Percentiles rank a stretch among this genome's conserved stretches.
Evolutionary conservation across 257 asterid species (phyloP).

Genomic region (Forsythia suspensa): DNA sequence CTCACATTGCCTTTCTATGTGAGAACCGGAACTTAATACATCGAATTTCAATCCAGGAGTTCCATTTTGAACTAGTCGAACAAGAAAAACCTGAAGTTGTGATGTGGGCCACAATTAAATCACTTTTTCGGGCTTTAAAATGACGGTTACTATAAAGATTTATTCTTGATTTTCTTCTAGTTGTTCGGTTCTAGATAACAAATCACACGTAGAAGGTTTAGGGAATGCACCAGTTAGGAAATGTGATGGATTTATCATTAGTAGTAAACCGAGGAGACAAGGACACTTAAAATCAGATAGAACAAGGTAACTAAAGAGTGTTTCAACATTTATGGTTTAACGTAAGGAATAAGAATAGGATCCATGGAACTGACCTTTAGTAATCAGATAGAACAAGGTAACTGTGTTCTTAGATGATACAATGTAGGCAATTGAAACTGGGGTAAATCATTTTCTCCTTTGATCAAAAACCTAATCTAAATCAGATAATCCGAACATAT

Average conservation of each 20-base stretch:
- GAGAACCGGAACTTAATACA: too few species aligned
- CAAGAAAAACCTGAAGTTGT: too few species aligned
- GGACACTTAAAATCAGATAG: neutral
- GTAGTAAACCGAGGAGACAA: neutral
- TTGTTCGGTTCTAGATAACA: neutral
- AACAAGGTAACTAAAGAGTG: neutral
- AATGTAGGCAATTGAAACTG: neutral
- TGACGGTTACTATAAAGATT: neutral
- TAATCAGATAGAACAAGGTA: neutral
- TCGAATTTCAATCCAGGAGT: too few species aligned
- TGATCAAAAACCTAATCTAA: neutral
- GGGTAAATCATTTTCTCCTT: neutral
- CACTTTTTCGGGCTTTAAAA: neutral
- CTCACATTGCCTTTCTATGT: too few species aligned
- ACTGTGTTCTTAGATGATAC: neutral
- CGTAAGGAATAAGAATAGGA: neutral
- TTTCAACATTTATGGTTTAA: neutral
- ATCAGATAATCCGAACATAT: neutral
- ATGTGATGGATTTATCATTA: neutral
- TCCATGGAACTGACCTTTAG: neutral
- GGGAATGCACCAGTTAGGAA: neutral
- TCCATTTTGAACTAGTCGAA: too few species aligned
- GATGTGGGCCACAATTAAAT: too few species aligned
- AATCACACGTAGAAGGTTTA: neutral
- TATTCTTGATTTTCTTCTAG: neutral